These are phyloP conservation scores for Diaporthe longicolla DNA, from an alignment of 2,329 filamentous ascomycete genomes.

Conservation along the genomic window DNA sequence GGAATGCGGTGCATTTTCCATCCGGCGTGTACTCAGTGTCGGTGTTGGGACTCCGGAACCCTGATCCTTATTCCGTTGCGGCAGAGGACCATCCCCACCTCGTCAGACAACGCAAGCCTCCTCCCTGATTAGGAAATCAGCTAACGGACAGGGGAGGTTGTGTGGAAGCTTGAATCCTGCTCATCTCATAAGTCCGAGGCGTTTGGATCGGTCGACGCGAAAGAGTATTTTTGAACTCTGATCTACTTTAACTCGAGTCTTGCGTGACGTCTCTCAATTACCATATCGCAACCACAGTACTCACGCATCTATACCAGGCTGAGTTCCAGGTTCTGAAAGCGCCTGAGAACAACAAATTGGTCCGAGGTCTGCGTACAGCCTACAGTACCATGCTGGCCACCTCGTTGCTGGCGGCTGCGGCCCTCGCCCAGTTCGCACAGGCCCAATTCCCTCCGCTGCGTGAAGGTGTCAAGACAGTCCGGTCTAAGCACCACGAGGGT, in stretches of 20 bases:
- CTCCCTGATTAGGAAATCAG: slow-evolving; percentile 22
- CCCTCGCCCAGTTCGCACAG: slow-evolving; percentile 23
- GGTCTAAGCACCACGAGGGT: slow-evolving; percentile 63
- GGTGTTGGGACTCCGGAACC: neutral
- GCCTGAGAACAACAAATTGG: neutral
- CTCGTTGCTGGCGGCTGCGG: slow-evolving; percentile 14
- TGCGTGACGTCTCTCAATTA: neutral
- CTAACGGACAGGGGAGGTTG: slow-evolving; percentile 14
- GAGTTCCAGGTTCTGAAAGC: neutral
- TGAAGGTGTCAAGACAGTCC: slow-evolving; percentile 39
- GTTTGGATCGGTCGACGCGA: neutral
- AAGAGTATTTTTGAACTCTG: neutral
- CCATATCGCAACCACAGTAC: neutral
- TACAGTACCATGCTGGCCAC: slow-evolving; percentile 27
- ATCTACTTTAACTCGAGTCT: neutral
- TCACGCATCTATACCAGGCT: neutral
- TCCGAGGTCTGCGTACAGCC: neutral
- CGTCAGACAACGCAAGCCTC: slow-evolving; percentile 1
- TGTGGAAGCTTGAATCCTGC: neutral
- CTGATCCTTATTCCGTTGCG: slow-evolving; percentile 6
- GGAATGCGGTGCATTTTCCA: neutral
- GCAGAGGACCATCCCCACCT: slow-evolving; percentile 25
- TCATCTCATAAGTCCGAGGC: neutral
- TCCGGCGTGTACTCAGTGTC: neutral
- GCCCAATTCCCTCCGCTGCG: slow-evolving; percentile 41